Base-by-base conservation (phyloP, 116 monocot genomes). In the Posidonia oceanica region DNA sequence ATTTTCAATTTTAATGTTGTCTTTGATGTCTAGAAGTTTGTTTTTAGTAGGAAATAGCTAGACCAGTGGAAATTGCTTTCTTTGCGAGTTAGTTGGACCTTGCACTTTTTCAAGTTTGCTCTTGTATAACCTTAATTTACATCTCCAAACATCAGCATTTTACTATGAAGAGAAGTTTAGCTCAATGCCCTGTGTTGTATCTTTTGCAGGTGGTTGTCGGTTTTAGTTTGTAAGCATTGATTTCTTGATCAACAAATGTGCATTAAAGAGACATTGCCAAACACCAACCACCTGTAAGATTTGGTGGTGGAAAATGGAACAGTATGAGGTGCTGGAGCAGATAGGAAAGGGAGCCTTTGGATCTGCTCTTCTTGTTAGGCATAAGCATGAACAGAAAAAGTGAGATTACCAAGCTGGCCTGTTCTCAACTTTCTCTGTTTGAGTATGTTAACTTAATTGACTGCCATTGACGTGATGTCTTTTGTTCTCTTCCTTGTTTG, bases 311-410 rank as follows among this genome's bases (percentile, higher is more conserved):
- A 75, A 48, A 67, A 78, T 78, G 78, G 78, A 78, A 14, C 78
- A 78, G 22, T 78, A 78, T 55, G 78, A 78, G 63, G 69, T 78
- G 54, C 78, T 78, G 1, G 78, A 73, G 69, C 78, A 78, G 61
- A 78, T 78, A 51, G 78, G 78, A 52, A 78, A 78, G 42, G 78
- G 78, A 41, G 84, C 90, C 16, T 90, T 90, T 54, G 90, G 90
- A 15, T 90, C 90, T 36, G 90, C 90, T 18, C 74, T 86, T 63
- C 78, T 90, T 11, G 90, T 90, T 64, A 80, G 80, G 82, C 90
- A 90, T 56, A 90, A 80, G 72, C 70, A 69, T 48, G 90, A 90
- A 76, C 86, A 75, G 69, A 90, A 87, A 80, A 90, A 71, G 90
- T 90, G 37, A 59, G 75, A 16, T 14, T 36, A 14, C 36, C 37